Base-by-base conservation (phyloP, 495 filamentous ascomycete species). In the Annulohypoxylon nitens region DNA sequence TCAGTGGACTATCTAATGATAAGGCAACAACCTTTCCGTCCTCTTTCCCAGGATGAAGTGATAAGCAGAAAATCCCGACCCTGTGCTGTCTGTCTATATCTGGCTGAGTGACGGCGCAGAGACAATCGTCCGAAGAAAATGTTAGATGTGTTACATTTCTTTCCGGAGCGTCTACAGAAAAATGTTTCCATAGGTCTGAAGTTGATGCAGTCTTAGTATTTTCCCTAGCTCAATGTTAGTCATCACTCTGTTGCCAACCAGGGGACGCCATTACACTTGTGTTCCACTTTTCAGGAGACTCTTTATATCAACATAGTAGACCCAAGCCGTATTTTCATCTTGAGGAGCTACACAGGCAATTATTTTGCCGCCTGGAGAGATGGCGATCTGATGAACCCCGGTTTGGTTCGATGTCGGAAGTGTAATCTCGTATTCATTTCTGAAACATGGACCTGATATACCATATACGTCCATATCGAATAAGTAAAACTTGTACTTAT, bases 41-140 rank as follows among this genome's bases (percentile, higher is more conserved):
- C 30, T 30, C 30, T 30, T 30, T 6, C 30, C 30, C 43, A 16
- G 62, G 36, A 12, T 2, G 14, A 1, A 69, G n/a, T 6, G 55
- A 50, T 11, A 70, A 9, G 18, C 50, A 60, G 4, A 62, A 57
- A 30, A 76, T 48, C 0, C 61, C 16, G 48, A 76, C 59, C 8
- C 59, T 69, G 12, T 70, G 69, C 20, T 62, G 66, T 30, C 57
- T 33, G 7, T 66, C 70, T 20, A 78, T 67, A 16, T 81, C 69
- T 8, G 79, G 79, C 43, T 75, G 76, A 7, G 77, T 70, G 20
- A 79, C 63, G 14, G 68, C 54, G 34, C 74, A 82, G 8, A 79
- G 45, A 23, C 75, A 74, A 6, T 69, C 60, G 7, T 72, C 61
- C 1, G 64, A 76, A n/a, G 73, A 43, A 37, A 81, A 80, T 0